Conservation (phyloP, 148 eudicot genomes). For the Polygonum aviculare region DNA sequence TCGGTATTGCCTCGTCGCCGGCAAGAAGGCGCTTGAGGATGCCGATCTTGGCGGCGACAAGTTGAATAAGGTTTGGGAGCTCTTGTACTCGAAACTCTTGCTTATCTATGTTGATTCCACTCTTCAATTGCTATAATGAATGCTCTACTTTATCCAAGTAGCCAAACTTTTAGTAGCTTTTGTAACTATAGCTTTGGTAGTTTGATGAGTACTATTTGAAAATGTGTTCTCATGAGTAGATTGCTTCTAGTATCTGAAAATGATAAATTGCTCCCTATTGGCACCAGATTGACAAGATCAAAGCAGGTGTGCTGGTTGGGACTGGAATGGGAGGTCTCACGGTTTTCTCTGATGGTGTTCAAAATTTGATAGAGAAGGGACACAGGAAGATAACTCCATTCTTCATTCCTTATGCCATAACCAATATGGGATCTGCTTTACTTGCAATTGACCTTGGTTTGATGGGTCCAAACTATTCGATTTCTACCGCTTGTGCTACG, state of each 20-base stretch:
- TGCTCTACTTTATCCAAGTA: not conserved
- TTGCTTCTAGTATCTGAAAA: not conserved
- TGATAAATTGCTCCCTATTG: not conserved
- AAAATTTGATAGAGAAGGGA: conserved; percentile 78
- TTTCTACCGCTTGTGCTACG: conserved; percentile 94
- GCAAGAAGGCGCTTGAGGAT: conserved; percentile 48
- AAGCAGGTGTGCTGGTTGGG: conserved; percentile 90
- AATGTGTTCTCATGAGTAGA: not conserved
- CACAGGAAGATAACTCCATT: conserved; percentile 82
- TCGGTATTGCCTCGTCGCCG: conserved; percentile 61
- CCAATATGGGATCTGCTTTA: conserved; percentile 90
- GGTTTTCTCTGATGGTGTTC: conserved; percentile 78
- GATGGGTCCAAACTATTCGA: conserved; percentile 94
- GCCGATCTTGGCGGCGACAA: conserved; percentile 54
- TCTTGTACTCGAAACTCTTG: not conserved
- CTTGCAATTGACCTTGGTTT: conserved; percentile 89
- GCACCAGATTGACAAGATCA: conserved; percentile 65
- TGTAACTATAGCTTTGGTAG: no score
- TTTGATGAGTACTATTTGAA: not conserved
- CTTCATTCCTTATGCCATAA: conserved; percentile 86
- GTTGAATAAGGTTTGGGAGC: conserved; percentile 30
- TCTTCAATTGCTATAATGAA: not conserved
- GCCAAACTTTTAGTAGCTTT: not conserved
- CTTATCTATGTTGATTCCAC: not conserved
- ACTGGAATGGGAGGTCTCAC: conserved; percentile 93